Conservation (phyloP, 495 filamentous ascomycete genomes). For the Daldinia loculata region DNA sequence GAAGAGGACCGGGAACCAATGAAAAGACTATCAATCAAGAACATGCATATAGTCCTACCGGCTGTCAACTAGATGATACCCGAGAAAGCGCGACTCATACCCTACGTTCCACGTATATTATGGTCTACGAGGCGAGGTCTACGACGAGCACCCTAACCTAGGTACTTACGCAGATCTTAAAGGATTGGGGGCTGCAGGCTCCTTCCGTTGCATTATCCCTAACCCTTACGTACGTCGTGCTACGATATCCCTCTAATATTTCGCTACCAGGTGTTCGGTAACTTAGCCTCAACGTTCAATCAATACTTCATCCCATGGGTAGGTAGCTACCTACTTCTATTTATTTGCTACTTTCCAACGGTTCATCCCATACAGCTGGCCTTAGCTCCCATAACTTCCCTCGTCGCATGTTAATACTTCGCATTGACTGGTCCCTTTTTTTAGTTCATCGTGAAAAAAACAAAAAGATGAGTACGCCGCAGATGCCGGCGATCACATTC, state of each 20-base stretch:
- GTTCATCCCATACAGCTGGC: background rate
- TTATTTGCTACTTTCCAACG: background rate
- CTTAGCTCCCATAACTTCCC: background rate
- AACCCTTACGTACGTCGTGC: background rate
- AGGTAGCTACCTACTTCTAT: background rate
- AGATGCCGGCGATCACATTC: background rate
- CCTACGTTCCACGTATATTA: background rate
- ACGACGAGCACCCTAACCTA: background rate
- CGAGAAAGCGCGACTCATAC: no score
- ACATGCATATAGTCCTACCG: background rate
- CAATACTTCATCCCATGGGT: background rate
- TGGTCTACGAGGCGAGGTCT: background rate
- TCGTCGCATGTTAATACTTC: background rate
- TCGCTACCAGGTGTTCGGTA: constrained; percentile 23
- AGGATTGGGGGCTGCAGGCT: background rate
- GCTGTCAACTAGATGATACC: background rate
- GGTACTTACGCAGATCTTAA: background rate
- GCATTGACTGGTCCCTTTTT: background rate
- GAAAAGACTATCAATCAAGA: background rate
- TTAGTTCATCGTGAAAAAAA: constrained; percentile 6
- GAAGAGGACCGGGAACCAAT: constrained; percentile 1
- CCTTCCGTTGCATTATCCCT: background rate
- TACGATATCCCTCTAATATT: constrained; percentile 3
- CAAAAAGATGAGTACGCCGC: constrained; percentile 29
- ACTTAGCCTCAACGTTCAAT: constrained; percentile 7